phyloP scores from a whole-genome alignment of 192 early-diverging fungal genomes.

The Phycomyces nitens region DNA sequence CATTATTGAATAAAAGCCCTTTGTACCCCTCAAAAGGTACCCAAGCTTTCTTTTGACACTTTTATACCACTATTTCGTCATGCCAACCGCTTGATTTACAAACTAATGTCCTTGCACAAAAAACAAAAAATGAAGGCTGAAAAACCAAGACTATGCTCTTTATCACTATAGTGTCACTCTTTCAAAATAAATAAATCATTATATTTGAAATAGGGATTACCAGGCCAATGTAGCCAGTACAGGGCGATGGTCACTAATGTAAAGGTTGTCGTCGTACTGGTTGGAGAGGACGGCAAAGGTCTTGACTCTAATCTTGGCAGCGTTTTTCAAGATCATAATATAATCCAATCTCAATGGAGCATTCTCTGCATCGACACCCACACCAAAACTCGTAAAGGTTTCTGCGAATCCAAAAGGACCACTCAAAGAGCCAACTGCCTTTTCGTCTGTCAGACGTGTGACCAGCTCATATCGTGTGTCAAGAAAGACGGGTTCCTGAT shows the following conservation, averaged over 20 bases:
- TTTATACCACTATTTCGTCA: no score
- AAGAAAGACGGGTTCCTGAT: slow-evolving; percentile 1
- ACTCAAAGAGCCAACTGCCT: background rate
- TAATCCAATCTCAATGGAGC: slow-evolving; percentile 30
- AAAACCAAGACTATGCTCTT: no score
- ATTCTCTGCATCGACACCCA: slow-evolving; percentile 5
- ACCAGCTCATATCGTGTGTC: slow-evolving; percentile 34
- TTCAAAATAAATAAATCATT: no score
- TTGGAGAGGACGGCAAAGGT: slow-evolving; percentile 26
- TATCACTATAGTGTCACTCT: no score
- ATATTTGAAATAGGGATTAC: no score
- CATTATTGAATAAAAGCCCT: no score
- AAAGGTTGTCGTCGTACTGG: slow-evolving; percentile 31
- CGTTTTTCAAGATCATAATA: slow-evolving; percentile 17
- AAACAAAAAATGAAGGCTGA: no score
- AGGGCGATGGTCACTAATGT: slow-evolving; percentile 42
- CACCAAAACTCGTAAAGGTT: slow-evolving; percentile 38
- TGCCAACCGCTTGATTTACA: no score
- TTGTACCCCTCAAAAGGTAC: no score
- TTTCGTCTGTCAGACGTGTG: slow-evolving; percentile 13
- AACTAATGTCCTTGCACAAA: no score
- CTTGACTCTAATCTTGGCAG: slow-evolving; percentile 3
- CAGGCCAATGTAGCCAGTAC: slow-evolving; percentile 28
- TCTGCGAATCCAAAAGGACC: slow-evolving; percentile 33
- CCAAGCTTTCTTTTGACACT: no score